Base-by-base conservation (phyloP, 495 filamentous ascomycete genomes). In the Geopyxis carbonaria region DNA sequence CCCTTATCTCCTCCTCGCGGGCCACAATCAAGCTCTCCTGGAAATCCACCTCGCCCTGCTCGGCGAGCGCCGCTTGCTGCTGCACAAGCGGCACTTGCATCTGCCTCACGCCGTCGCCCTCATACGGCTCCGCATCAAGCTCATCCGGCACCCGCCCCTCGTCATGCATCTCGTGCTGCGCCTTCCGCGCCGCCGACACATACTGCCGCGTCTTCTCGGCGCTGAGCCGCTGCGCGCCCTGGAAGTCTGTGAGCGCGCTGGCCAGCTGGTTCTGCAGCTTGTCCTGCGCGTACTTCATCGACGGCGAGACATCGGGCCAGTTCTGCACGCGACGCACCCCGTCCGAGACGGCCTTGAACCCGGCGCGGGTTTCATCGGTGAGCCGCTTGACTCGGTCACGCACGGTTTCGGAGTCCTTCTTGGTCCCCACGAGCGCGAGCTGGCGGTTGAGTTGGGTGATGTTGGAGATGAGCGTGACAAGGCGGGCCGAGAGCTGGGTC, bases 41-140 rank as follows among this genome's bases (percentile, higher is more conserved):
- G 64, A 95, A 99, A 52, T 95, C 85, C 35, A 99, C 89, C 51
- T 99, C 89, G 53, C 81, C 77, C 56, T 99, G 89, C 24, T 84
- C 71, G 1, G 89, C 89, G 1, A 95, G 69, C 11, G 77, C 80
- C 19, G 77, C 64, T 53, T 87, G 72, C 39, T 87, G 68, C 51
- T 85, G 80, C 37, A 71, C 65, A 11, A 55, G 43, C 5, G 45
- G 50, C n/a, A 54, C 51, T 35, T 70, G 66, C 25, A n/a, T n/a
- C n/a, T n/a, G n/a, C n/a, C n/a, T n/a, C n/a, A n/a, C n/a, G n/a
- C n/a, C n/a, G n/a, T n/a, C 62, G 58, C 14, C 28, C 20, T 65
- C 61, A 28, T 13, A 28, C 25, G 7, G 25, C 22, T 16, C 22
- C 2, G 15, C 37, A 13, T 22, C 60, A 47, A 22, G 46, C 46